Evolutionary conservation across 2,329 filamentous ascomycete species (phyloP).

Genomic region (Penicillium sp.): DNA sequence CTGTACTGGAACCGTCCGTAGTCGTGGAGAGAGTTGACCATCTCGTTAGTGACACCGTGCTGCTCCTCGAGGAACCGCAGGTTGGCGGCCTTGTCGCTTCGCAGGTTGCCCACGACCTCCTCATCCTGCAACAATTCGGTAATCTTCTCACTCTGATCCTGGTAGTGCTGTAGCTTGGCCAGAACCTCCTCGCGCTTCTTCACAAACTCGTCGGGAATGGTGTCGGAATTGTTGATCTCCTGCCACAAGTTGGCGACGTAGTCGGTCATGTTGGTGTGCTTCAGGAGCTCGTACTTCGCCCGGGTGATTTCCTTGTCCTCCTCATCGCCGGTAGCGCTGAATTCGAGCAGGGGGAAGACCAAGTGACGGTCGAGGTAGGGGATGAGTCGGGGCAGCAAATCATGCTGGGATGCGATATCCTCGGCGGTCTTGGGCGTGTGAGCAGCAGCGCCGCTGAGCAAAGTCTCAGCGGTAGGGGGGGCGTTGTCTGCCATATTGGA

Average conservation of each 20-base stretch:
- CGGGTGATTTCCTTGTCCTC: conserved; percentile 74
- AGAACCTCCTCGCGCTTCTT: conserved; percentile 88
- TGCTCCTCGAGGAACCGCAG: conserved; percentile 97
- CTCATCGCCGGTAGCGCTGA: conserved; percentile 77
- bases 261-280: conserved; percentile 98
- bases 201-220: conserved; percentile 78
- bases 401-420: conserved; percentile 67
- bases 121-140: conserved; percentile 81
- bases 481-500: conserved; percentile 53
- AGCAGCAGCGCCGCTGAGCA: conserved; percentile 49
- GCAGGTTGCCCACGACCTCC: conserved; percentile 83
- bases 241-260: conserved; percentile 91
- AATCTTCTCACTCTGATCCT: conserved; percentile 86
- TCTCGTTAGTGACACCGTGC: conserved; percentile 88
- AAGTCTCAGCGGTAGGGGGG: conserved; percentile 49
- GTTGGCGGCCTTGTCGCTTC: conserved; percentile 97
- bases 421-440: conserved; percentile 42
- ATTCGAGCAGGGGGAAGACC: conserved; percentile 94
- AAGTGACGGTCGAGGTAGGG: conserved; percentile 92
- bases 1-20: conserved; percentile 98
- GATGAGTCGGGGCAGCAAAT: conserved; percentile 84
- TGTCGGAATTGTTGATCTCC: conserved; percentile 76
- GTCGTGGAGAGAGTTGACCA: conserved; percentile 94
- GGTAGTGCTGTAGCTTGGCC: conserved; percentile 74
- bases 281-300: conserved; percentile 89